A percentile compares a stretch with the other conserved stretches of the same genome.
phyloP scores from a whole-genome alignment of 2,329 filamentous ascomycete genomes.

The Penicillium freii region DNA sequence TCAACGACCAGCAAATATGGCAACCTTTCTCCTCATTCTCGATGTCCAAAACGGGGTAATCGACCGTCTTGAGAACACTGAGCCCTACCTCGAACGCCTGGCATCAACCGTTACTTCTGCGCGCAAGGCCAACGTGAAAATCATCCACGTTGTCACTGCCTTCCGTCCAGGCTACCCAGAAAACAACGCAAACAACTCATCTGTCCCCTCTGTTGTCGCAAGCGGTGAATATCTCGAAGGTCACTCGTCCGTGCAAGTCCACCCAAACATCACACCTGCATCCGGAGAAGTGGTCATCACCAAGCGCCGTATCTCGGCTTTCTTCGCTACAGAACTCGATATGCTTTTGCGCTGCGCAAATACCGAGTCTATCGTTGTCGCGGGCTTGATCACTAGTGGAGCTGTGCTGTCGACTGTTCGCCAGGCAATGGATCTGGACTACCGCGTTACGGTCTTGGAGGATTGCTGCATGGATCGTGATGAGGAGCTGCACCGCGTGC shows the following conservation, averaged over 20 bases:
- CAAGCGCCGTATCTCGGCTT: conserved; percentile 40
- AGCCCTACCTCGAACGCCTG: conserved; percentile 29
- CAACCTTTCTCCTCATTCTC: conserved; percentile 37
- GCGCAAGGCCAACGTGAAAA: conserved; percentile 25
- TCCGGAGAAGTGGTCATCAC: conserved; percentile 32
- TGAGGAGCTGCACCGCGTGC: conserved; percentile 32
- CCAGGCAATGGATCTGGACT: conserved; percentile 39
- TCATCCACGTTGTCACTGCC: conserved; percentile 36
- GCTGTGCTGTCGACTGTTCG: conserved; percentile 41
- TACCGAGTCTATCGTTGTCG: conserved; percentile 32
- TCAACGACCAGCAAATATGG: background rate
- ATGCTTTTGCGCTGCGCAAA: conserved; percentile 32
- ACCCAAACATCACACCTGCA: conserved; percentile 19
- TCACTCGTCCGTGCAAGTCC: conserved; percentile 20
- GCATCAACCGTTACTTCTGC: conserved; percentile 22
- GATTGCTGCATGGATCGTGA: conserved; percentile 40
- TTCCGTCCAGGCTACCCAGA: conserved; percentile 38
- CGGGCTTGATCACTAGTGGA: conserved; percentile 37
- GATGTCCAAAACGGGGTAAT: conserved; percentile 37
- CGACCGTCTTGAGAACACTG: conserved; percentile 18
- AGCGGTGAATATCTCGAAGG: conserved; percentile 27
- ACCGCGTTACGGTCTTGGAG: conserved; percentile 33
- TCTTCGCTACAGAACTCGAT: conserved; percentile 37
- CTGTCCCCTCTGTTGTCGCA: conserved; percentile 17
- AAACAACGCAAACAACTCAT: conserved; percentile 25